Evolutionary conservation across 805 yeast species (phyloP).

Genomic region (Spathaspora sp.): DNA sequence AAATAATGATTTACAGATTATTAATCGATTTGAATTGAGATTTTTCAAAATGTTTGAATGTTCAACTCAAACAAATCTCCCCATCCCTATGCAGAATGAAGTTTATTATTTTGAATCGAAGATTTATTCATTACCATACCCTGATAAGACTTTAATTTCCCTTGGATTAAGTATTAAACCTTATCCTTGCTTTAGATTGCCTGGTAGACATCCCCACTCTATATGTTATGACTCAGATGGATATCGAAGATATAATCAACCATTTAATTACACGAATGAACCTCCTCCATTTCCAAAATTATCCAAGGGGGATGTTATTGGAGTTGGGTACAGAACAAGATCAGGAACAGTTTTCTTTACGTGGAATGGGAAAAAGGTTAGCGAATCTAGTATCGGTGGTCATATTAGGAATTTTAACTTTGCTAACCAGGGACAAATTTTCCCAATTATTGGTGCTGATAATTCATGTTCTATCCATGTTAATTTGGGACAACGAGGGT

Average conservation of each 20-base stretch:
- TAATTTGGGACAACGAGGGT: constrained; percentile 86
- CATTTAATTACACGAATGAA: constrained; percentile 49
- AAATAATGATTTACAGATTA: constrained; percentile 55
- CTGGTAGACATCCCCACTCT: constrained; percentile 86
- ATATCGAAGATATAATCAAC: constrained; percentile 71
- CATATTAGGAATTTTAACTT: constrained; percentile 69
- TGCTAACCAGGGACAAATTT: constrained; percentile 52
- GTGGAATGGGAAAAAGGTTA: constrained; percentile 84
- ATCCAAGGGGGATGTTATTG: constrained; percentile 86
- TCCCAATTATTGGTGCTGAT: constrained; percentile 86
- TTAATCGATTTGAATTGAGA: constrained; percentile 60
- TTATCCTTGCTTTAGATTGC: constrained; percentile 88
- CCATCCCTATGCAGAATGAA: constrained; percentile 79
- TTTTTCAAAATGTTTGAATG: constrained; percentile 59
- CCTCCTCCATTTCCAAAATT: constrained; percentile 56
- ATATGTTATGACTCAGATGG: constrained; percentile 86
- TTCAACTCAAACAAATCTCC: constrained; percentile 76
- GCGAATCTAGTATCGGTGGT: constrained; percentile 78
- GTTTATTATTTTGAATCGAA: constrained; percentile 89
- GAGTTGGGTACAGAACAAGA: constrained; percentile 81
- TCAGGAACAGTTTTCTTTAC: constrained; percentile 90
- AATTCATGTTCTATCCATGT: constrained; percentile 81
- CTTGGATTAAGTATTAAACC: constrained; percentile 84
- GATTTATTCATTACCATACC: constrained; percentile 64
- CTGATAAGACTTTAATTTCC: constrained; percentile 54